These are phyloP conservation scores for Gelatoporia subvermispora DNA, from an alignment of 768 basidiomycete genomes.

Conservation along the genomic window DNA sequence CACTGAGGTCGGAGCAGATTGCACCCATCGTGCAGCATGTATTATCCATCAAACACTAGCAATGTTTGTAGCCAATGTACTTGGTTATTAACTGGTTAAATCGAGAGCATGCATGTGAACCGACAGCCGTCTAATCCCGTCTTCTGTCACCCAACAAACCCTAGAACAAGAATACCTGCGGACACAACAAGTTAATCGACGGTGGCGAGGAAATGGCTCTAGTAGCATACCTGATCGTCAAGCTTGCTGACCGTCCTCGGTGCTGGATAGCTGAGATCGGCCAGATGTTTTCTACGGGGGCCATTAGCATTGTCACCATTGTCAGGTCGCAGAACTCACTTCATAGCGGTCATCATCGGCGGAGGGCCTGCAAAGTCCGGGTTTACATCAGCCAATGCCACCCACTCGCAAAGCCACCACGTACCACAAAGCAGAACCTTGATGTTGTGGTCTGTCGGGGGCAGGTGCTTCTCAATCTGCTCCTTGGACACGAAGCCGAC, in stretches of 20 bases:
- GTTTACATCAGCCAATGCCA: neutral
- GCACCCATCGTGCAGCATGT: no score
- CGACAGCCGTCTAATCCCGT: neutral
- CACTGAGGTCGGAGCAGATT: no score
- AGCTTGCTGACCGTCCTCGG: constrained; percentile 92
- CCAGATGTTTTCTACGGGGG: constrained; percentile 72
- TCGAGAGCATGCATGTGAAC: constrained; percentile 5
- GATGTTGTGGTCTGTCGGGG: constrained; percentile 47
- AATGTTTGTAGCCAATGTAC: no score
- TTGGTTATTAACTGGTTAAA: no score
- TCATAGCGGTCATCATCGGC: constrained; percentile 77
- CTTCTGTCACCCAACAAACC: neutral
- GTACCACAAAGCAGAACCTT: constrained; percentile 86
- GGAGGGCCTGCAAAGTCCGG: constrained; percentile 47
- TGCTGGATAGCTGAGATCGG: constrained; percentile 80
- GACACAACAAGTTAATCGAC: neutral
- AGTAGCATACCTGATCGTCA: constrained; percentile 65
- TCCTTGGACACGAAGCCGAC: constrained; percentile 92
- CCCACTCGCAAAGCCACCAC: constrained; percentile 2
- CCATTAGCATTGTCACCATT: neutral
- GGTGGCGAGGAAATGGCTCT: neutral
- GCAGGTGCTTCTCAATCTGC: constrained; percentile 80
- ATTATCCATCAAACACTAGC: no score
- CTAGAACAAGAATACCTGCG: constrained; percentile 24
- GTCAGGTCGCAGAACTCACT: constrained; percentile 39